Base-by-base conservation (phyloP, 2,329 filamentous ascomycete genomes). In the Talaromyces amestolkiae region DNA sequence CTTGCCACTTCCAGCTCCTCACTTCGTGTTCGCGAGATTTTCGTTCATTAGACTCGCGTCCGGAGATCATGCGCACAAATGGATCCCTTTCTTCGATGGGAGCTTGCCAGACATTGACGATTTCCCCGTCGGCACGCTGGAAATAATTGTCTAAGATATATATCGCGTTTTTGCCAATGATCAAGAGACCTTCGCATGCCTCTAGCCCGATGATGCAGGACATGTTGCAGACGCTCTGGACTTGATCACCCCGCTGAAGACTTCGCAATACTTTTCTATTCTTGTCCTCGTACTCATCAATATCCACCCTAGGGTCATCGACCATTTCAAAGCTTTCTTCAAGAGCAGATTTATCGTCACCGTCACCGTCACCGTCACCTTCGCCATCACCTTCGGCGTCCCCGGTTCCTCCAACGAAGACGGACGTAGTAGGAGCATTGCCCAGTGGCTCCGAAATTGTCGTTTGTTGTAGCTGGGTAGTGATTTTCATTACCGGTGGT, bases 71-170 rank as follows among this genome's bases (percentile, higher is more conserved):
- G 72, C 96, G 92, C 19, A 97, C 90, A 75, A 97, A 99, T 0
- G 93, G 92, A 72, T 99, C 95, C 24, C 95, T 89, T 78, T 99
- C 96, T 70, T 98, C 93, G 0, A 86, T 82, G 0, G 94, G 93
- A 2, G 95, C 96, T 77, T 98, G 93, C 87, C 91, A 94, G 9
- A 97, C 93, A 72, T 97, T 94, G 66, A 99, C 92, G 73, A 99
- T 97, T 75, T 99, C 96, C 13, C 94, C 94, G 73, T 97, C 95
- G 2, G 91, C 89, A 68, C 94, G 88, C 74, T 98, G 94, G 75
- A 99, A 98, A 73, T 97, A 94, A 71, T 95, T 94, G 78, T 99
- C 95, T 78, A 98, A 90, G 70, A 99, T 89, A 74, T 99, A 99
- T 17, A 99, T 84, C 58, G 89, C 90, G 71, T 94, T 91, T 76